A percentile compares a stretch with the other conserved stretches of the same genome.
phyloP scores from a whole-genome alignment of 2,329 filamentous ascomycete species.

The Aphanoascus verrucosus region DNA sequence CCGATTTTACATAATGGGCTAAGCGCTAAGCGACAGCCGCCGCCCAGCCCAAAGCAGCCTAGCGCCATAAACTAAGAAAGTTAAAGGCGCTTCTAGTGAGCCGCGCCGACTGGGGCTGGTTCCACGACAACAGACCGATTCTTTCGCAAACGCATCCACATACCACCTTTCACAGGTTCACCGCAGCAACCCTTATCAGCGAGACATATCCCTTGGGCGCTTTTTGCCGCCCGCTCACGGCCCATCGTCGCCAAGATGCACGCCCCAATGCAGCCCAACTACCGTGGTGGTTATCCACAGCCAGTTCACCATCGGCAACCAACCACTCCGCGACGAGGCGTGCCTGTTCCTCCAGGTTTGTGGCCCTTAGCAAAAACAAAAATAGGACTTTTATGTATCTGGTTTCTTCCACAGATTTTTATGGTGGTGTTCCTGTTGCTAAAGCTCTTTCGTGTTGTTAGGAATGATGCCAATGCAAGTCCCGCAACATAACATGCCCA shows the following conservation, averaged over 20 bases:
- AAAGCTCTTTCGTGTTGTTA: background rate
- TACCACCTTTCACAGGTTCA: conserved; percentile 3
- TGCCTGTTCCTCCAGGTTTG: conserved; percentile 28
- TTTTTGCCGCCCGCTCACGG: conserved; percentile 7
- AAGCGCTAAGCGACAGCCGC: conserved; percentile 7
- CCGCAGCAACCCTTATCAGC: background rate
- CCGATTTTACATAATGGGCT: background rate
- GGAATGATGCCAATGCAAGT: conserved; percentile 25
- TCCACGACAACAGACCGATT: conserved; percentile 7
- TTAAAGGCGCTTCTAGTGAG: conserved; percentile 5
- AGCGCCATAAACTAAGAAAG: conserved; percentile 1
- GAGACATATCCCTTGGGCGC: background rate
- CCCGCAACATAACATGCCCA: conserved; percentile 27
- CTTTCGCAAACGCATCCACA: conserved; percentile 8
- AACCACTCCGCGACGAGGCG: conserved; percentile 33
- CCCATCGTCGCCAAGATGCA: conserved; percentile 22
- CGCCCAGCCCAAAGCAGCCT: background rate
- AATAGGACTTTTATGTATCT: background rate
- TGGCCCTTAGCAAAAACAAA: background rate
- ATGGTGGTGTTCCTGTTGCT: background rate
- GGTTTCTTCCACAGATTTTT: background rate
- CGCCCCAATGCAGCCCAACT: conserved; percentile 34
- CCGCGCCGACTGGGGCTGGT: conserved; percentile 5
- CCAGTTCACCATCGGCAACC: conserved; percentile 33
- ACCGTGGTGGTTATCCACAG: conserved; percentile 32